These are phyloP conservation scores for Ilex asprella DNA, from an alignment of 257 asterid species.

Conservation along the genomic window DNA sequence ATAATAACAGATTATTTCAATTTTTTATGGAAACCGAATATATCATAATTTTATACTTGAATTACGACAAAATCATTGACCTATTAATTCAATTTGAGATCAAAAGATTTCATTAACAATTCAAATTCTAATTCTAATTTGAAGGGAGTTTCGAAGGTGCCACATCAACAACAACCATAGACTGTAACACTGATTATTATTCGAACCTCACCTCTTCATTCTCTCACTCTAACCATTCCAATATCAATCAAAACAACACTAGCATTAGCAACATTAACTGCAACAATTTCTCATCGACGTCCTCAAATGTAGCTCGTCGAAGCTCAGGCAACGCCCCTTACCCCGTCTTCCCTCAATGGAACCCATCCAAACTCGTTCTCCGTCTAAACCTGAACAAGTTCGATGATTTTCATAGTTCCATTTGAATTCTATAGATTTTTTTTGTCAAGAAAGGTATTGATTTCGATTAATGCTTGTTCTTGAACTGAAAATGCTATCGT, in stretches of 20 bases:
- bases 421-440: neutral
- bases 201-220: no score
- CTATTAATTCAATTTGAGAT: no score
- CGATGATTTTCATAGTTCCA: neutral
- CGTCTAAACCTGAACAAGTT: slow-evolving; percentile 73
- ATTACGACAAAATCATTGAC: no score
- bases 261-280: no score
- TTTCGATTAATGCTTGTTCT: neutral
- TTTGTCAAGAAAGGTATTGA: neutral
- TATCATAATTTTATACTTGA: no score
- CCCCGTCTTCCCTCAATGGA: slow-evolving; percentile 54
- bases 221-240: no score
- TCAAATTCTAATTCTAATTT: no score
- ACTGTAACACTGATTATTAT: slow-evolving; percentile 17
- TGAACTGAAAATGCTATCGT: neutral
- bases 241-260: no score
- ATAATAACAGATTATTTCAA: no score
- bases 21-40: no score
- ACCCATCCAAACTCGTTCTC: slow-evolving; percentile 73
- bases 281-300: slow-evolving; percentile 16
- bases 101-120: no score
- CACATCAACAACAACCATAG: slow-evolving; percentile 24
- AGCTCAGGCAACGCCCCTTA: slow-evolving; percentile 47
- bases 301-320: slow-evolving; percentile 35
- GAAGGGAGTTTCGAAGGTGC: no score